A percentile compares a stretch with the other conserved stretches of the same genome.
Conservation (phyloP, 2,329 filamentous ascomycete genomes). For the Beauveria asiatica region DNA sequence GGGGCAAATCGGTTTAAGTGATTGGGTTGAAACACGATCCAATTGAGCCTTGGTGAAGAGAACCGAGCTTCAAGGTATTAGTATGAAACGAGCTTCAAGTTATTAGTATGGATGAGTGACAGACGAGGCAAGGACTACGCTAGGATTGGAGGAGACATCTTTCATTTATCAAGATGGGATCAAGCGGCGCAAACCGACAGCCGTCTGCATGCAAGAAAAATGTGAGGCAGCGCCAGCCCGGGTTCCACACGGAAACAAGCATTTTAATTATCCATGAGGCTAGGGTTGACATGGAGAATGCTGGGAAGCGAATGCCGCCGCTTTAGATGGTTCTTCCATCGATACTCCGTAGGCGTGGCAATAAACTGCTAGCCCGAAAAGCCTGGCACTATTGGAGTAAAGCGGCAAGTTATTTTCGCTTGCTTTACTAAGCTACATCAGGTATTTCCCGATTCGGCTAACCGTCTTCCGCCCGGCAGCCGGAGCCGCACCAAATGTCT, state of each 20-base stretch:
- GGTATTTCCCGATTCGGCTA: conserved; percentile 7
- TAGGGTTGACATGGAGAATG: background rate
- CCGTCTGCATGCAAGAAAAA: background rate
- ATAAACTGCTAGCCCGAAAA: background rate
- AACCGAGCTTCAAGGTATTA: background rate
- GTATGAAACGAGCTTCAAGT: background rate
- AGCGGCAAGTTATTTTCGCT: background rate
- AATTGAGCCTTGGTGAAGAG: background rate
- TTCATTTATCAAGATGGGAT: background rate
- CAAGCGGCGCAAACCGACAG: conserved; percentile 6
- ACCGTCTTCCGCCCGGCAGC: conserved; percentile 13
- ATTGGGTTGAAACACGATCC: background rate
- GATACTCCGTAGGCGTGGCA: background rate
- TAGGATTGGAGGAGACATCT: background rate
- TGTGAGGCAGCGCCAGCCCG: background rate
- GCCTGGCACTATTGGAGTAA: background rate
- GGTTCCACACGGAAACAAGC: conserved; percentile 6
- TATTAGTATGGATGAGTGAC: background rate
- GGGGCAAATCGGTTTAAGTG: background rate
- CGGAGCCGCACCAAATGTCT: conserved; percentile 11
- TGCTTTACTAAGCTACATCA: background rate
- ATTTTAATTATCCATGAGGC: background rate
- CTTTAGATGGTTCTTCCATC: background rate
- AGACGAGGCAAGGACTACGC: background rate
- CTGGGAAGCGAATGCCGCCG: background rate